Evolutionary conservation across 768 basidiomycete species (phyloP).

Genomic region (Trametes sanguinea): DNA sequence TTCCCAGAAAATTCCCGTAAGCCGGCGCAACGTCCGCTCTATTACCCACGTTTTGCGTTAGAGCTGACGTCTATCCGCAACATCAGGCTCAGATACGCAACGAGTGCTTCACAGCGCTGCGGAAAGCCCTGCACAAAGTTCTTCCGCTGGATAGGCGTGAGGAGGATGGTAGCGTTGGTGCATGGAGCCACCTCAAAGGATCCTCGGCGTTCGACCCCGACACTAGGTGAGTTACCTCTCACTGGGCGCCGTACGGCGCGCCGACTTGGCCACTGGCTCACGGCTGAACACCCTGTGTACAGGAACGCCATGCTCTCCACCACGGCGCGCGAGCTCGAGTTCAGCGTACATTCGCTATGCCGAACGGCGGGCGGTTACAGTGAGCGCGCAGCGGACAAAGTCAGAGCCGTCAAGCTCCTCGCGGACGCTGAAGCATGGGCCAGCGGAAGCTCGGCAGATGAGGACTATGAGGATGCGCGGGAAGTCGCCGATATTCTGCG

Average conservation of each 20-base stretch:
- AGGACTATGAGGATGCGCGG: slow-evolving; percentile 41
- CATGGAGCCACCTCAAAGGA: slow-evolving; percentile 34
- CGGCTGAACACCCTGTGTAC: neutral
- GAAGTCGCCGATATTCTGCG: slow-evolving; percentile 34
- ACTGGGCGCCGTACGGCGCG: too few species aligned
- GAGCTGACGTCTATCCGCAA: neutral
- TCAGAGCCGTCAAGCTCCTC: slow-evolving; percentile 40
- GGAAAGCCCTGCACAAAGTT: slow-evolving; percentile 40
- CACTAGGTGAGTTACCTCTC: slow-evolving; percentile 29
- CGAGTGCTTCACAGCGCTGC: slow-evolving; percentile 41
- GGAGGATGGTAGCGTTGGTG: slow-evolving; percentile 11
- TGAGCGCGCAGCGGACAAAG: slow-evolving; percentile 35
- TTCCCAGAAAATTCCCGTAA: slow-evolving; percentile 35
- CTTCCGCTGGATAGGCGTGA: slow-evolving; percentile 31
- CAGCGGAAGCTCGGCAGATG: slow-evolving; percentile 23
- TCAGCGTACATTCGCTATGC: slow-evolving; percentile 48
- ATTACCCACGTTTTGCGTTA: neutral
- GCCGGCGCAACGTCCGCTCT: neutral
- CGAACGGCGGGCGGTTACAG: slow-evolving; percentile 54
- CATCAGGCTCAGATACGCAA: slow-evolving; percentile 24
- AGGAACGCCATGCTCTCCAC: slow-evolving; percentile 46
- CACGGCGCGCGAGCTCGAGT: slow-evolving; percentile 51
- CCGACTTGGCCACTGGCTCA: neutral
- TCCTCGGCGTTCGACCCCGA: slow-evolving; percentile 20
- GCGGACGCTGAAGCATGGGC: slow-evolving; percentile 27